Evolutionary conservation across 176 grass and related monocot genomes (phyloP), one percentile per base, ranked within the genome.

Genomic region (Aegilops speltoides): DNA sequence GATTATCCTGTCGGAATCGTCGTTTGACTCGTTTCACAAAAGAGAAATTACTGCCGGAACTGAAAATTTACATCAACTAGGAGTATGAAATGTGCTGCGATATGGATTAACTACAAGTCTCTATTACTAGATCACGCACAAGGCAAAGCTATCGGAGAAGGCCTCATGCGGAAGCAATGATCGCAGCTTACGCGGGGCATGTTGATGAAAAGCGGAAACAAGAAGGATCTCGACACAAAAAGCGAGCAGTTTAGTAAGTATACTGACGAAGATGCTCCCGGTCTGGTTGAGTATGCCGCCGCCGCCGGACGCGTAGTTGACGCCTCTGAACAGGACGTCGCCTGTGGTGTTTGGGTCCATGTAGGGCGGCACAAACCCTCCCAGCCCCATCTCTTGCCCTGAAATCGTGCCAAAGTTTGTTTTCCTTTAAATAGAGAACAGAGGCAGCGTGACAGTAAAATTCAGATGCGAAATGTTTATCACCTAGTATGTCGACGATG

Each of bases 241-340:
- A 7, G 19, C 14, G 6, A 40, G 43, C 24, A 52, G 76, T 20
- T 82, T 5, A 73, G 26, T 68, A 41, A 66, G 26, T 81, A 34
- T 81, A 79, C 95, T 97, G 74, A 97, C 95, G 86, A 97, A 97
- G 76, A 92, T 56, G 46, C 66, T 87, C 4, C 95, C 95, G 3
- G 95, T 97, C 26, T 93, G 70, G 86, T 94, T 94, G 23, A 97
- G 95, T 84, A 97, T 97, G 68, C 95, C 95, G 33, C 90, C 89
- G 50, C 86, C 95, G 68, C 95, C 95, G 37, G 95, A 97, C 31
- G 92, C 95, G 86, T 97, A 97, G 86, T 97, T 97, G 68, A 97
- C 92, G 28, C 95, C 95, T 75, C 74, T 87, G 57, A 91, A 41
- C 57, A 91, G 73, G 62, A 69, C 87, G 37, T 84, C 81, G 12